phyloP scores from a whole-genome alignment of 495 filamentous ascomycete species.

The Penicillium daleae region DNA sequence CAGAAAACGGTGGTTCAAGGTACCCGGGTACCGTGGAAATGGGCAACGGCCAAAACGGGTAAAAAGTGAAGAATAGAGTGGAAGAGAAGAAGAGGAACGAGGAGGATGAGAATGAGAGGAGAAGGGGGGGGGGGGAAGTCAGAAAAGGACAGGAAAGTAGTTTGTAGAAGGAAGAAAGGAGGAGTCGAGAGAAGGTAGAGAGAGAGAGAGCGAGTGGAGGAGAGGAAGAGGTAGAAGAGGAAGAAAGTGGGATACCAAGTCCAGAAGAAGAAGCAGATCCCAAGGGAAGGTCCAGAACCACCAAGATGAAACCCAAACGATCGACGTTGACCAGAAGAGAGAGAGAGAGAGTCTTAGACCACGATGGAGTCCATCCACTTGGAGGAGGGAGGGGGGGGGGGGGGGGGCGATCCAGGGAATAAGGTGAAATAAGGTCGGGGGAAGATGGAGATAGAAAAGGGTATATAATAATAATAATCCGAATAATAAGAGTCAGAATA shows the following conservation, averaged over 20 bases:
- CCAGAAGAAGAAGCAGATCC: neutral
- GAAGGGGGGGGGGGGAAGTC: neutral
- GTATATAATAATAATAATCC: neutral
- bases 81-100: constrained; percentile 8
- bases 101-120: too few species aligned
- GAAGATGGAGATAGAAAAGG: too few species aligned
- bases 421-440: neutral
- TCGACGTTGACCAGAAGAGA: constrained; percentile 10
- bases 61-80: neutral
- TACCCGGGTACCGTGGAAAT: constrained; percentile 26
- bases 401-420: neutral
- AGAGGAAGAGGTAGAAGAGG: constrained; percentile 7
- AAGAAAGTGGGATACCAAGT: constrained; percentile 5
- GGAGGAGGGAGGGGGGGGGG: neutral
- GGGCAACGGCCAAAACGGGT: neutral
- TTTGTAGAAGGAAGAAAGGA: constrained; percentile 6
- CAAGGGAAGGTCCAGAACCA: constrained; percentile 10
- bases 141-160: constrained; percentile 1
- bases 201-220: too few species aligned
- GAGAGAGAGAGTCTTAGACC: constrained; percentile 21
- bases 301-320: constrained; percentile 15
- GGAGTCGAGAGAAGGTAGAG: constrained; percentile 10
- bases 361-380: constrained; percentile 10
- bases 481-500: neutral
- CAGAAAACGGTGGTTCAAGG: constrained; percentile 20